Evolutionary conservation across 2,329 filamentous ascomycete species (phyloP).

Genomic region (Chaetomium sp.): DNA sequence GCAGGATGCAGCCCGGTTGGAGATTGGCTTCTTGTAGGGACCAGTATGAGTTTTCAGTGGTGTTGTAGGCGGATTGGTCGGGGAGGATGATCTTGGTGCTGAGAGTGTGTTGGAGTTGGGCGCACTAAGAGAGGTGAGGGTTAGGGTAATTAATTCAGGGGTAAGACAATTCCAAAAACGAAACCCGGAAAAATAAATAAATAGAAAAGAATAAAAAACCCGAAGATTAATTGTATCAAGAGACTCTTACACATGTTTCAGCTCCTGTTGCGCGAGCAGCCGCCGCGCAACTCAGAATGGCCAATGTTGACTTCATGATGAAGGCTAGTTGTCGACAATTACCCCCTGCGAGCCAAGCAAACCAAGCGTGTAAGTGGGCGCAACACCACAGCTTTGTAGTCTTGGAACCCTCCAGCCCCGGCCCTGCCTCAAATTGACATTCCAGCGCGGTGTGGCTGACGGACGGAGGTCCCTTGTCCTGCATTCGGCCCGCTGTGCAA

Average conservation of each 20-base stretch:
- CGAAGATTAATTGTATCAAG: neutral
- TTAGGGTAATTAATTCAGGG: neutral
- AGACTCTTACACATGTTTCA: neutral
- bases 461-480: no score
- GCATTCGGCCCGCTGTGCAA: neutral
- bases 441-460: neutral
- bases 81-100: neutral
- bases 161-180: no score
- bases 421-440: neutral
- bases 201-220: no score
- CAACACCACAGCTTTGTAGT: neutral
- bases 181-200: no score
- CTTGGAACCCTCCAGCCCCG: neutral
- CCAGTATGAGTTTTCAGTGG: slow-evolving; percentile 4
- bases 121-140: neutral
- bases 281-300: neutral
- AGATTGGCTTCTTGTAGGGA: slow-evolving; percentile 1
- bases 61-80: neutral
- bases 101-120: neutral
- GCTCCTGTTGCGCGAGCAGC: neutral
- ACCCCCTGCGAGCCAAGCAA: neutral
- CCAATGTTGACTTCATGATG: neutral
- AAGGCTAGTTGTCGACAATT: neutral
- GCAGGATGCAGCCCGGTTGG: neutral
- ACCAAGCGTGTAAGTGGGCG: neutral